Conservation (phyloP, 371 early-diverging fungal genomes). For the Cladochytrium tenue region DNA sequence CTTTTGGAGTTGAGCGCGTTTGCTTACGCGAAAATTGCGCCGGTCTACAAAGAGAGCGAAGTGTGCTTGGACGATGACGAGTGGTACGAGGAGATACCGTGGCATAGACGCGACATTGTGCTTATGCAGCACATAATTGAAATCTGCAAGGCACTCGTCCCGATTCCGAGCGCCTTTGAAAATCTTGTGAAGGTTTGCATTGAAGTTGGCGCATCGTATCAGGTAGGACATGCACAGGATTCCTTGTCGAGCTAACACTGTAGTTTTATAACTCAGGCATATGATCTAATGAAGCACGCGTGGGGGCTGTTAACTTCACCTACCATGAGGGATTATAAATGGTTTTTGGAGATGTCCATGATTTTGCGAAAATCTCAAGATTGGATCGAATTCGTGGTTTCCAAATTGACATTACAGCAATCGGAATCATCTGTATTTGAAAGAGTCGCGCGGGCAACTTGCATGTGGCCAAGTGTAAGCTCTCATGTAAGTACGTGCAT, state of each 20-base stretch:
- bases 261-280: background rate
- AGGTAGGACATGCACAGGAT: background rate
- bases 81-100: slow-evolving; percentile 5
- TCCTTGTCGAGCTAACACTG: background rate
- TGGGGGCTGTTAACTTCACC: background rate
- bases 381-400: background rate
- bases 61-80: background rate
- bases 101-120: background rate
- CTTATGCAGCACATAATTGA: slow-evolving; percentile 1
- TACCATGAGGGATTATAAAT: background rate
- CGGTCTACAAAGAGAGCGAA: background rate
- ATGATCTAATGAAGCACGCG: slow-evolving; percentile 1
- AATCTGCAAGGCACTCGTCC: background rate
- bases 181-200: background rate
- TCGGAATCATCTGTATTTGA: background rate
- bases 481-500: background rate
- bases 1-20: background rate
- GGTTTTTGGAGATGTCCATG: background rate
- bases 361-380: background rate
- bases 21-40: background rate
- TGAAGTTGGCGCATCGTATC: background rate
- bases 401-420: background rate
- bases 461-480: background rate
- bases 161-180: background rate
- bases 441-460: background rate